Evolutionary conservation across 1,284 basidiomycete genomes (phyloP), one percentile per base, ranked within the genome.

Genomic region (Dichomitus squalens): DNA sequence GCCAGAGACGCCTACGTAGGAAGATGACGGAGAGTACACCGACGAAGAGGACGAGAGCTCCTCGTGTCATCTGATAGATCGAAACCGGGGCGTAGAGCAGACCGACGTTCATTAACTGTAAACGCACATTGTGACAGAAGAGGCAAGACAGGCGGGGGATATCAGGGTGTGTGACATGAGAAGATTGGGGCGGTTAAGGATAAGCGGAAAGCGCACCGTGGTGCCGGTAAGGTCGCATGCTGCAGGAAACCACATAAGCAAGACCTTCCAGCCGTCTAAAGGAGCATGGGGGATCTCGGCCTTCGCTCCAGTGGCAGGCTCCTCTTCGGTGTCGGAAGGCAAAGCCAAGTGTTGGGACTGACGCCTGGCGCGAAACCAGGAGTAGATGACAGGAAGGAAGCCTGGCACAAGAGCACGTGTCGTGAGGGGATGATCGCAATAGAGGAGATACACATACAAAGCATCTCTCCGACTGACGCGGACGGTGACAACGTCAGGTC

Each of bases 31-130:
- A 93, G 64, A 98, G 85, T 54, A 95, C 73, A 36, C 95, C 97
- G 61, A 99, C 97, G 78, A 97, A 99, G 52, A 99, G 85, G 52
- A 99, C 96, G 55, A 99, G 86, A 12, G 96, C 93, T 40, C 97
- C 97, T 62, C 97, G 87, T 39, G 92, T 94, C 96, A 98, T 98
- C 77, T 96, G 96, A 80, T 93, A 98, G 68, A 99, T 95, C 51
- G 95, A 97, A 41, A 98, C 96, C 23, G 96, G 96, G 1, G 94
- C 96, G 73, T 96, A 94, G 48, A 98, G 84, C 52, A 98, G 83
- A 56, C 95, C 96, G 66, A 96, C 81, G 68, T 97, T 97, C 96
- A 98, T 98, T 66, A 96, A 80, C 83, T 94, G 70, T 56, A 58
- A 50, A 53, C 27, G 54, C 48, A 57, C 53, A 55, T 60, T 63